These are phyloP conservation scores for Nakaseomyces kungkrabaensis DNA, from an alignment of 1,139 yeast species.

Conservation along the genomic window DNA sequence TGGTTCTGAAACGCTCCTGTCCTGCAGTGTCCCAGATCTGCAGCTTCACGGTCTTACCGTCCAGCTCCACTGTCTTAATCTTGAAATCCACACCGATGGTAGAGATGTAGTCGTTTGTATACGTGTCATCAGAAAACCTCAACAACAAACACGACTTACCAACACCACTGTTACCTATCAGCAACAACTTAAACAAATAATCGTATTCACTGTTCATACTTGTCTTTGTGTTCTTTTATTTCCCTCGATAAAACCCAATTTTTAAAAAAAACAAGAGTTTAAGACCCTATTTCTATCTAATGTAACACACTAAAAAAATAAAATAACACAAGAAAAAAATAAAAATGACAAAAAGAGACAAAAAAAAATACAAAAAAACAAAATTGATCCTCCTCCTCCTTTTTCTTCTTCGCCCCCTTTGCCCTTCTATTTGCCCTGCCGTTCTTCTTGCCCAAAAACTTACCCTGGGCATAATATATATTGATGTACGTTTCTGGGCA, in stretches of 20 bases:
- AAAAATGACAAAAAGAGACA: no score
- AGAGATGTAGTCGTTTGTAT: conserved; percentile 92
- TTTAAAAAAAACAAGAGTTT: no score
- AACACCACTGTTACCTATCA: conserved; percentile 97
- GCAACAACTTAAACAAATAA: conserved; percentile 82
- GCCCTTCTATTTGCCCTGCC: no score
- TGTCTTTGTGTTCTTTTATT: neutral
- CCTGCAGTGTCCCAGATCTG: conserved; percentile 99
- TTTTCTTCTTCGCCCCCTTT: no score
- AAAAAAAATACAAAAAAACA: no score
- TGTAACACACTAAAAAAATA: no score
- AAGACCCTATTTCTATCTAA: neutral
- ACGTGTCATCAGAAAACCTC: conserved; percentile 95
- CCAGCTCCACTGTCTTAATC: conserved; percentile 92
- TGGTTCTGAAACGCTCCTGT: conserved; percentile 95
- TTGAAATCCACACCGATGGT: conserved; percentile 98
- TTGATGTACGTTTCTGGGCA: no score
- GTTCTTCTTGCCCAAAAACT: no score
- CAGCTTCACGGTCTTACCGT: conserved; percentile 92
- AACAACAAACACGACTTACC: conserved; percentile 92
- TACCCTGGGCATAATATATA: no score
- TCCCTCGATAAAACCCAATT: neutral
- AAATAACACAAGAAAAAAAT: no score
- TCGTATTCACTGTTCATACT: conserved; percentile 86
- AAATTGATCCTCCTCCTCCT: no score